Evolutionary conservation across 768 basidiomycete species (phyloP), one percentile per base, ranked within the genome.

Genomic region (Aureoboletus auriporus): DNA sequence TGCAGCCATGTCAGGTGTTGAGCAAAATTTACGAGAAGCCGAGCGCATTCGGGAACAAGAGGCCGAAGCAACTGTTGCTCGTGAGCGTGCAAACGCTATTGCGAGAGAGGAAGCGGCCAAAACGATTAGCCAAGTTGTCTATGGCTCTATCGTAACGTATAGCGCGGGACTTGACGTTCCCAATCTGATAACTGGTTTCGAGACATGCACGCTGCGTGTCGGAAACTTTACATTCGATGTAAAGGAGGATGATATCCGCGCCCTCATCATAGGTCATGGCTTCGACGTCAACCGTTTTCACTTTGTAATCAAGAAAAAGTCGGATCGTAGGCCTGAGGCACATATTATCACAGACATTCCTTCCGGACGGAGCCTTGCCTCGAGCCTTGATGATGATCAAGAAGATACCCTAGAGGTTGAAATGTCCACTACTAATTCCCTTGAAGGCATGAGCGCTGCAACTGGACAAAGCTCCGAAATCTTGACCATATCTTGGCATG

Each of bases 401-500:
- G 66, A 75, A 1, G 68, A 75, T 28, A 55, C 39, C 0, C 61
- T 83, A 8, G 56, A 54, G 8, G 72, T 82, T 35, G 74, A 75
- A 53, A 64, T 76, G 28, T 64, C 66, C 37, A 60, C 72, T 33
- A 72, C 70, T 41, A 66, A 68, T 30, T 65, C 64, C 44, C 50
- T 67, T 11, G 70, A 70, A 34, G 68, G 71, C 7, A 79, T 80
- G 79, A 72, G 57, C 10, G 63, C 61, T 16, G 65, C 61, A 8
- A 54, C 65, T 3, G 53, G 53, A 5, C 64, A 64, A 3, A 66
- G 69, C 27, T 39, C 61, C 5, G 67, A 78, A 11, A 66, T 71
- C 33, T 56, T 84, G 42, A 72, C 71, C 0, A 69, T 83, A 38
- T 73, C 71, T 10, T 86, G 82, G 79, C 69, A 62, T 6, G 62